Base-by-base conservation (phyloP, 2,329 filamentous ascomycete species). In the Sarocladium brachiariae region DNA sequence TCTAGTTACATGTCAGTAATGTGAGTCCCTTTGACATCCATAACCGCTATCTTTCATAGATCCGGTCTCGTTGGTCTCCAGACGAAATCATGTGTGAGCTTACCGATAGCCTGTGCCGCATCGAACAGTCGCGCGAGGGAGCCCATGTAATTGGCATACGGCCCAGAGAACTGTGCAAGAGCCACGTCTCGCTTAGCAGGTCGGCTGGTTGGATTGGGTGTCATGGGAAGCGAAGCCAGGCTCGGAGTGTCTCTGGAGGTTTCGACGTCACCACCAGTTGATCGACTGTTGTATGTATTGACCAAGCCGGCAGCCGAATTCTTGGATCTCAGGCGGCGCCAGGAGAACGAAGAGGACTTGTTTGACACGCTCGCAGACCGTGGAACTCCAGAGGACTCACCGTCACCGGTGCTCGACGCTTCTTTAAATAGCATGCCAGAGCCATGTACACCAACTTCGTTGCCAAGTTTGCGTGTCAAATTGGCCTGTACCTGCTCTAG, bases 71-170 rank as follows among this genome's bases (percentile, higher is more conserved):
- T 4, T 16, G 19, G 16, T 47, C 4, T 4, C 0, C 16, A 43
- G 34, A 34, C 13, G 21, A 23, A 14, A 34, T 11, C n/a, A n/a
- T n/a, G n/a, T n/a, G 19, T n/a, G 13, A 3, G 59, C 84, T 75
- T 78, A 96, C 93, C 93, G 63, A 99, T 76, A 52, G 91, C 81
- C 71, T 97, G 93, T 50, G 84, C 92, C 56, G 91, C 89, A 71
- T 97, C 93, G 66, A 95, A 99, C 57, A 99, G 71, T 59, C 86
- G 83, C 58, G 91, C 92, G 63, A 99, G 75, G 56, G 90, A 87
- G 59, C 82, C 81, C 89, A 97, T 96, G 65, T 99, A 99, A 57
- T 85, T 81, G 23, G 87, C 84, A 66, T 96, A 88, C 2, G 91
- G 90, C 1, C 93, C 93, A 27, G 82, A 78, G 59, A 92, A 95